Conservation (phyloP, 2,329 filamentous ascomycete genomes). For the Diaporthe batatas region DNA sequence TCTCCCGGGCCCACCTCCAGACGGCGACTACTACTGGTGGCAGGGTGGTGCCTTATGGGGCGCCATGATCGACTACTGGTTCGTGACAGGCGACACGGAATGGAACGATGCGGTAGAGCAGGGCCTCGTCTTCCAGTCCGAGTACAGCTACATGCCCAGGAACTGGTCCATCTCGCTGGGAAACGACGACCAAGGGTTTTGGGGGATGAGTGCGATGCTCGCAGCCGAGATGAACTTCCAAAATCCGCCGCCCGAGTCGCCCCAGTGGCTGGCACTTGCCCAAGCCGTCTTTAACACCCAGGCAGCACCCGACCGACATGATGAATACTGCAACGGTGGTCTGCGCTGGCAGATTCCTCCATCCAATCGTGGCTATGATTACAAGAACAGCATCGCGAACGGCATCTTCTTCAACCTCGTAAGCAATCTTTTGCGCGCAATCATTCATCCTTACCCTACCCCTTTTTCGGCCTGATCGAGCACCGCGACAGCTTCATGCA, state of each 20-base stretch:
- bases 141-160: constrained; percentile 48
- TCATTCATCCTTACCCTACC: too few relatives aligned
- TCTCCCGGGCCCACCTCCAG: constrained; percentile 61
- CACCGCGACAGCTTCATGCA: too few relatives aligned
- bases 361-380: constrained; percentile 73
- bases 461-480: too few relatives aligned
- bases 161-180: constrained; percentile 52
- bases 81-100: constrained; percentile 69
- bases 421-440: too few relatives aligned
- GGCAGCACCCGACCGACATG: constrained; percentile 70
- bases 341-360: constrained; percentile 74
- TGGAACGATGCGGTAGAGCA: constrained; percentile 63
- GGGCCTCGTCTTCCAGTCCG: constrained; percentile 48
- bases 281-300: constrained; percentile 72
- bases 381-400: constrained; percentile 66
- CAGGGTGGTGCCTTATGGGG: constrained; percentile 74
- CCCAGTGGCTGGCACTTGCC: constrained; percentile 66
- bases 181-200: constrained; percentile 77
- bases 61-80: constrained; percentile 74
- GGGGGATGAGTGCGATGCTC: constrained; percentile 70
- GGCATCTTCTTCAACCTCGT: constrained; percentile 57
- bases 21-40: constrained; percentile 74
- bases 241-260: constrained; percentile 62
- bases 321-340: constrained; percentile 68
- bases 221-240: constrained; percentile 69